A percentile compares a stretch with the other conserved stretches of the same genome.
Evolutionary conservation across 2,329 filamentous ascomycete species (phyloP).

Genomic region (Paramyrothecium sp.): DNA sequence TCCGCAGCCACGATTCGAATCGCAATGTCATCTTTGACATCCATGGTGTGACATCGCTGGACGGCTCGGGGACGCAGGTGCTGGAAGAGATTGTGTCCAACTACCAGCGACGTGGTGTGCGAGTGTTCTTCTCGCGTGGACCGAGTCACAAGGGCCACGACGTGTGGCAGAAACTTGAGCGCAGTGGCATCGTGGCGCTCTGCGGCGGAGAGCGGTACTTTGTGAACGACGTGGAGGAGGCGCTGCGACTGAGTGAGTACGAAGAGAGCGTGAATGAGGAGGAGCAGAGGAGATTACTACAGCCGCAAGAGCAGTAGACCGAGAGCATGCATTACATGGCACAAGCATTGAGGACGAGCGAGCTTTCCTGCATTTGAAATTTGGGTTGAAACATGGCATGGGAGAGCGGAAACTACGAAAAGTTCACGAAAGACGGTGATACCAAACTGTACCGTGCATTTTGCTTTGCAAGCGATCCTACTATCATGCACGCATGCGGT

Average conservation of each 20-base stretch:
- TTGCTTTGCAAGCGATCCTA: too few species aligned
- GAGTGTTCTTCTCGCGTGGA: slow-evolving; percentile 70
- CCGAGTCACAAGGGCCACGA: slow-evolving; percentile 45
- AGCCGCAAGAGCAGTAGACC: slow-evolving; percentile 5
- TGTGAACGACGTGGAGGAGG: slow-evolving; percentile 80
- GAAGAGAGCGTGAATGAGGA: slow-evolving; percentile 47
- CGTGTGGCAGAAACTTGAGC: slow-evolving; percentile 71
- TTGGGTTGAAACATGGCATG: not conserved
- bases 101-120: slow-evolving; percentile 75
- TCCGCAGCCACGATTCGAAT: slow-evolving; percentile 78
- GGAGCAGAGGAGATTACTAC: not conserved
- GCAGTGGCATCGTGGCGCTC: slow-evolving; percentile 80
- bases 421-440: not conserved
- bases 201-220: slow-evolving; percentile 79
- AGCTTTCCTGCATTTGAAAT: not conserved
- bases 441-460: too few species aligned
- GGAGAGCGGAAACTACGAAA: not conserved
- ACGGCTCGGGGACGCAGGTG: slow-evolving; percentile 91
- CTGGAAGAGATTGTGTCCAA: slow-evolving; percentile 81
- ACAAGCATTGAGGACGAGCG: not conserved
- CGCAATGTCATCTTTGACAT: slow-evolving; percentile 95
- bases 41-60: slow-evolving; percentile 92
- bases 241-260: slow-evolving; percentile 75
- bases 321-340: not conserved
- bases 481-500: too few species aligned